phyloP scores from a whole-genome alignment of 805 yeast genomes.

The Dipodascopsis uninucleata region DNA sequence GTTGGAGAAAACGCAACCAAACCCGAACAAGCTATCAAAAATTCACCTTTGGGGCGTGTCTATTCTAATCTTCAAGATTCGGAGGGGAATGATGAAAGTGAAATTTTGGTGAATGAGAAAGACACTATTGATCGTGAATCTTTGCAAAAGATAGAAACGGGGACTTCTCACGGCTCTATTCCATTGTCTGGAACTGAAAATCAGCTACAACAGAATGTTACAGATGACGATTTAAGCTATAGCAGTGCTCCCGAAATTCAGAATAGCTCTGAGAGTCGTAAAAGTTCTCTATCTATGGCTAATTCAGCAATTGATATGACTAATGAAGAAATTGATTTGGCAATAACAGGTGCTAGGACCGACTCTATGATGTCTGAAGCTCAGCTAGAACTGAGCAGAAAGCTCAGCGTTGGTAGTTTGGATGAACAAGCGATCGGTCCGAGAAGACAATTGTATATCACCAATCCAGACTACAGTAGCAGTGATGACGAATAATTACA shows the following conservation, averaged over 20 bases:
- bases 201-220: not conserved
- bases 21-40: too few relatives aligned
- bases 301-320: not conserved
- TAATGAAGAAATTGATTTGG: not conserved
- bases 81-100: not conserved
- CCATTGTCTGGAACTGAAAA: not conserved
- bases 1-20: conserved; percentile 4
- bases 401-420: conserved; percentile 13
- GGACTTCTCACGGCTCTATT: not conserved
- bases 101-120: not conserved
- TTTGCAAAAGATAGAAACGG: not conserved
- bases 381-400: conserved; percentile 9
- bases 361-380: not conserved
- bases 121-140: not conserved
- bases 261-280: not conserved
- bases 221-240: not conserved
- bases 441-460: conserved; percentile 14
- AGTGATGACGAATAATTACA: conserved; percentile 15
- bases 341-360: not conserved
- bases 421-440: conserved; percentile 16
- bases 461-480: conserved; percentile 22
- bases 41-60: too few relatives aligned
- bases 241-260: not conserved
- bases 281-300: not conserved
- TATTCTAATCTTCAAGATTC: not conserved